Percentiles rank a stretch among this genome's conserved stretches.
Conservation (phyloP, 257 asterid species). For the Plantago elongata region DNA sequence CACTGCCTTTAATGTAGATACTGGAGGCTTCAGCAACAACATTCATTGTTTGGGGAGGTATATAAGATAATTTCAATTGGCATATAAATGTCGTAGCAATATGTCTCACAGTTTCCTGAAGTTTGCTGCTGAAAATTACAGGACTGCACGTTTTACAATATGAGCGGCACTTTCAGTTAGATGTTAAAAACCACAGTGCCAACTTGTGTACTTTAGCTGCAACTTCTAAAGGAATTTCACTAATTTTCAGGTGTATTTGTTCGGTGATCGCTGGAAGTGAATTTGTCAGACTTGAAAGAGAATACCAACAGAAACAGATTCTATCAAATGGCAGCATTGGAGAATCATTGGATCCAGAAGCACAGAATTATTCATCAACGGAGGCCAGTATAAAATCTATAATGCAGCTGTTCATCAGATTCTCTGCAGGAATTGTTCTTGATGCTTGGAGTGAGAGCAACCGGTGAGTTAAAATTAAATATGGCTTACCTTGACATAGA, state of each 20-base stretch:
- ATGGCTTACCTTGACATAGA: too few species aligned
- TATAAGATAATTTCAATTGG: background rate
- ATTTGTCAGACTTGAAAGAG: constrained; percentile 81
- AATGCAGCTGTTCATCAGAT: constrained; percentile 84
- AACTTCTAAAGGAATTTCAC: background rate
- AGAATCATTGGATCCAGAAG: constrained; percentile 56
- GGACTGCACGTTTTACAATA: background rate
- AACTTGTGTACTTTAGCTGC: background rate
- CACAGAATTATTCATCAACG: constrained; percentile 50
- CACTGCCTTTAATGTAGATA: constrained; percentile 79
- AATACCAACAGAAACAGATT: constrained; percentile 61
- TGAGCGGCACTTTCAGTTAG: background rate
- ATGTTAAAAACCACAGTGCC: background rate
- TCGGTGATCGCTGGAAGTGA: constrained; percentile 92
- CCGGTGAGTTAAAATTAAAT: constrained; percentile 46
- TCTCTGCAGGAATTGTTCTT: constrained; percentile 79
- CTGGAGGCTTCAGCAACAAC: constrained; percentile 96
- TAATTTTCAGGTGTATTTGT: constrained; percentile 67
- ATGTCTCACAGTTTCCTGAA: too few species aligned
- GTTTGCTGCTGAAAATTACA: background rate
- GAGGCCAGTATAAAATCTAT: constrained; percentile 78
- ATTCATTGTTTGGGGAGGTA: constrained; percentile 91
- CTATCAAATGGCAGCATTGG: constrained; percentile 70
- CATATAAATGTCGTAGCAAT: background rate
- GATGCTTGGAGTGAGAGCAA: constrained; percentile 80